Conservation (phyloP, 768 basidiomycete genomes). For the Psilocybe cubensis region DNA sequence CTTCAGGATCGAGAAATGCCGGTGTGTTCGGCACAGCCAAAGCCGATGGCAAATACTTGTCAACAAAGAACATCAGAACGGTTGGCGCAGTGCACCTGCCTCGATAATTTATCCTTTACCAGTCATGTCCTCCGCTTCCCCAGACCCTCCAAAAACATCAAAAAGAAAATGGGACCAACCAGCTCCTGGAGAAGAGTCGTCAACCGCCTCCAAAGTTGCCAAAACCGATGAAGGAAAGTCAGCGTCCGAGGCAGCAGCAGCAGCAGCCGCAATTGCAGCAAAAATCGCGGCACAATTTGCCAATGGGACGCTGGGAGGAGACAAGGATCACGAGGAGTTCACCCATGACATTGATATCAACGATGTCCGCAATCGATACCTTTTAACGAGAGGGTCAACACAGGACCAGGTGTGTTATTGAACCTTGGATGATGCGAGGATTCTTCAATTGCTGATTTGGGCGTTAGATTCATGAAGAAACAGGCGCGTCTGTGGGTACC, state of each 20-base stretch:
- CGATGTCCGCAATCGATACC: constrained; percentile 91
- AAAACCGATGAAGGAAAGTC: constrained; percentile 59
- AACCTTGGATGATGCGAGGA: not conserved
- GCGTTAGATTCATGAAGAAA: constrained; percentile 84
- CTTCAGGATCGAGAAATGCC: too few species aligned
- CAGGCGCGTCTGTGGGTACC: constrained; percentile 90
- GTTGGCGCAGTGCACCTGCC: not conserved
- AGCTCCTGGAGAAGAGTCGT: constrained; percentile 47
- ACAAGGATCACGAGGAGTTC: constrained; percentile 74
- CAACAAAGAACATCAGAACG: constrained; percentile 5
- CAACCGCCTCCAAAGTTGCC: constrained; percentile 43
- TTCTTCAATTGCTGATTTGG: constrained; percentile 4
- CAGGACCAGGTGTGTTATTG: constrained; percentile 75
- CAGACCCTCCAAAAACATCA: constrained; percentile 25
- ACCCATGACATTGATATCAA: constrained; percentile 96
- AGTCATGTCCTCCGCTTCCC: constrained; percentile 16
- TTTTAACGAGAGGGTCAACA: constrained; percentile 92
- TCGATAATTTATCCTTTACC: not conserved
- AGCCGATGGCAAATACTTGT: constrained; percentile 2
- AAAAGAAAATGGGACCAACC: constrained; percentile 63
- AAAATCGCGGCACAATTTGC: constrained; percentile 92
- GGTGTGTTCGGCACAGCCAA: not conserved
- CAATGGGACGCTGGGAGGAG: constrained; percentile 45
- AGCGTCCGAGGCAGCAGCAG: constrained; percentile 68
- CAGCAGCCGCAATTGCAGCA: constrained; percentile 86